A percentile compares a stretch with the other conserved stretches of the same genome.
phyloP scores from a whole-genome alignment of 2,329 filamentous ascomycete genomes.

The Claviceps sp. region DNA sequence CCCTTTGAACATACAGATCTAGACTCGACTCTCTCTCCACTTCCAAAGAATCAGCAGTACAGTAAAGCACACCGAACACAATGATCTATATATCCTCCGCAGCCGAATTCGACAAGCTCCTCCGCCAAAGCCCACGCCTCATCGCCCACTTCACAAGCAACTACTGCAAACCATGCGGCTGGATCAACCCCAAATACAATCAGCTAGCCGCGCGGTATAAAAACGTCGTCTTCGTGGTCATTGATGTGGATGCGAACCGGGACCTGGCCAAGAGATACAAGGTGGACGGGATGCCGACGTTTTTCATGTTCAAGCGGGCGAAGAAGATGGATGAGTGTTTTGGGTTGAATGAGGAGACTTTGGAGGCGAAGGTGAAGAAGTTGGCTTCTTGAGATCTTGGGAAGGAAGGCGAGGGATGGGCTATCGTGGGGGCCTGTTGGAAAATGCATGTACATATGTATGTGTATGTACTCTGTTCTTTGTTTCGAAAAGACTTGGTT shows the following conservation, averaged over 20 bases:
- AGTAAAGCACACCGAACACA: too few species aligned
- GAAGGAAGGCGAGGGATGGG: too few species aligned
- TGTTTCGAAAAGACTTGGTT: too few species aligned
- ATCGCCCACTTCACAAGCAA: constrained; percentile 59
- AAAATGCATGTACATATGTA: too few species aligned
- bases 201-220: constrained; percentile 37
- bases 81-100: constrained; percentile 1
- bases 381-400: background rate
- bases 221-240: constrained; percentile 65
- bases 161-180: constrained; percentile 94
- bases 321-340: constrained; percentile 47
- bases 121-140: constrained; percentile 39
- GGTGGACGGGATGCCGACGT: constrained; percentile 87
- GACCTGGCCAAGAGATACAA: constrained; percentile 64
- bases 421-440: too few species aligned
- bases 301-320: constrained; percentile 71
- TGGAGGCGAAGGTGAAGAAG: constrained; percentile 1
- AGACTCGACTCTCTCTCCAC: too few species aligned
- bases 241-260: constrained; percentile 75
- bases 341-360: constrained; percentile 1
- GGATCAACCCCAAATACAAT: constrained; percentile 54
- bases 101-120: constrained; percentile 38
- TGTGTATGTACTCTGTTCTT: too few species aligned
- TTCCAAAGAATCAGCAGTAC: too few species aligned
- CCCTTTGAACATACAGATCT: too few species aligned